Conservation (phyloP, 371 early-diverging fungal genomes). For the Entomophthora muscae region DNA sequence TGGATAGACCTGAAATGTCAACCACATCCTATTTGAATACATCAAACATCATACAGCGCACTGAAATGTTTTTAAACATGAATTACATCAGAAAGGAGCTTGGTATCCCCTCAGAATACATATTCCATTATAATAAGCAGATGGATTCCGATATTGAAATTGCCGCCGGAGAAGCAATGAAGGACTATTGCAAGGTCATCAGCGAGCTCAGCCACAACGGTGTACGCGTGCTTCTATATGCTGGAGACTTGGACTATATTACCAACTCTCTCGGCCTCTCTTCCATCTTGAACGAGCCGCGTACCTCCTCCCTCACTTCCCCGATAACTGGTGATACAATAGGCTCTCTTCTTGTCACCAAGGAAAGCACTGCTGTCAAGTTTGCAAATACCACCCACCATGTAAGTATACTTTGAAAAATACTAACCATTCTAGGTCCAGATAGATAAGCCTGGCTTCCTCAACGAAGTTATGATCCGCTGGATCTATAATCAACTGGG, state of each 20-base stretch:
- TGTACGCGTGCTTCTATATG: not conserved
- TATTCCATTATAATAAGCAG: not conserved
- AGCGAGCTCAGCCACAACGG: not conserved
- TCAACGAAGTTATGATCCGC: not conserved
- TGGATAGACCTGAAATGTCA: not conserved
- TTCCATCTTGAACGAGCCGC: not conserved
- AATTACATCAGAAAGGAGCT: not conserved
- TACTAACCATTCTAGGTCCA: not conserved
- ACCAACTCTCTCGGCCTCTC: not conserved
- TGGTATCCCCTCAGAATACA: not conserved
- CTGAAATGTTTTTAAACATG: not conserved
- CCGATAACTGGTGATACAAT: not conserved
- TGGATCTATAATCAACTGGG: not conserved
- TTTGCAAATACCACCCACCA: not conserved
- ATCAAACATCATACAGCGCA: not conserved
- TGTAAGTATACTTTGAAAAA: not conserved
- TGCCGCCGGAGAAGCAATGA: not conserved
- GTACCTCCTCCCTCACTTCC: not conserved
- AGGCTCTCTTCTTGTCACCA: not conserved
- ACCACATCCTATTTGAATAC: not conserved
- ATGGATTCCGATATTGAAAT: not conserved
- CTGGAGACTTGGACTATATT: not conserved
- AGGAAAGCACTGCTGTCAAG: not conserved
- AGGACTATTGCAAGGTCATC: not conserved
- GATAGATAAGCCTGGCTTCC: not conserved